Evolutionary conservation across 352 stramenopile species (phyloP).

Genomic region (Nothophytophthora sp.): DNA sequence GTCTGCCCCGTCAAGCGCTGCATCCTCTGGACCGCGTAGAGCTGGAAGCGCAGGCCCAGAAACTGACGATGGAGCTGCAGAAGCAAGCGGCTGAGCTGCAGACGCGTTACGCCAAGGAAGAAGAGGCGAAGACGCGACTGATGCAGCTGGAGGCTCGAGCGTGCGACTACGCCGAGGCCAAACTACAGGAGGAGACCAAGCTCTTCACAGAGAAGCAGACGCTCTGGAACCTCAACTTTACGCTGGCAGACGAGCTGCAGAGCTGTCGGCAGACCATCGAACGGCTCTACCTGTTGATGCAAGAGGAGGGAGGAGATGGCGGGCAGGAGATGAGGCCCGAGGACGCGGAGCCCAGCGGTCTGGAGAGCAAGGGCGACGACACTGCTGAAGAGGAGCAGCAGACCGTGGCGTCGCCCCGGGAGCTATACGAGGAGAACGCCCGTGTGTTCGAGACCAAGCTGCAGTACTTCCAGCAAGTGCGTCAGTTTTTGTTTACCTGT

Average conservation of each 20-base stretch:
- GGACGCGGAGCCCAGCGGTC: too few relatives aligned
- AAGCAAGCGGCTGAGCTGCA: slow-evolving; percentile 22
- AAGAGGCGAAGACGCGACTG: slow-evolving; percentile 40
- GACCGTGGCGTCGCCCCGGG: too few relatives aligned
- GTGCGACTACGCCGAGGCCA: slow-evolving; percentile 40
- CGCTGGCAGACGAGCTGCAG: slow-evolving; percentile 45
- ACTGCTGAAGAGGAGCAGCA: too few relatives aligned
- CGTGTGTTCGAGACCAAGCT: slow-evolving; percentile 55
- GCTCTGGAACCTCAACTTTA: slow-evolving; percentile 54
- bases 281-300: slow-evolving; percentile 36
- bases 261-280: slow-evolving; percentile 42
- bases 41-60: slow-evolving; percentile 32
- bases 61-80: slow-evolving; percentile 22
- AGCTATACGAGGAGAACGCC: slow-evolving; percentile 39
- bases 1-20: slow-evolving; percentile 49
- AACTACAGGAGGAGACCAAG: slow-evolving; percentile 54
- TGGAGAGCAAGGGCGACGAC: too few relatives aligned
- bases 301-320: slow-evolving; percentile 4
- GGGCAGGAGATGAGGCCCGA: not conserved
- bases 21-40: slow-evolving; percentile 52
- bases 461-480: slow-evolving; percentile 42
- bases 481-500: slow-evolving; percentile 59
- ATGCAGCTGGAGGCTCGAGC: slow-evolving; percentile 48
- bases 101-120: slow-evolving; percentile 31
- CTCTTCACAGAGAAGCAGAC: slow-evolving; percentile 65